These are phyloP conservation scores for Aspergillus aculeatus DNA, from an alignment of 2,329 filamentous ascomycete species.

Conservation along the genomic window DNA sequence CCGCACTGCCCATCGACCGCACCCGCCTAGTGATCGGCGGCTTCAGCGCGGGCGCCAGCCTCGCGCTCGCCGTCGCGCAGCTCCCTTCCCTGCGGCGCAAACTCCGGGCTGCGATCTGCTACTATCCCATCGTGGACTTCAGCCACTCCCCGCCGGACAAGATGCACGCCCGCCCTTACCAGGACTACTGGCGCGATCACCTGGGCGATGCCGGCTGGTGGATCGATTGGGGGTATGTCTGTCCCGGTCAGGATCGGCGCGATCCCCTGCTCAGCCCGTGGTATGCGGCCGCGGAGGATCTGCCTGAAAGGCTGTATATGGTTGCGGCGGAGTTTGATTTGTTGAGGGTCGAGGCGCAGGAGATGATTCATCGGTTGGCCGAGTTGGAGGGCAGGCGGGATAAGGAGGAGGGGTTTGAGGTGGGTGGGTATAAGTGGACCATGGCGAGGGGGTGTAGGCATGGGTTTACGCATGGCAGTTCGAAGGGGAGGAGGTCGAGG, in stretches of 20 bases:
- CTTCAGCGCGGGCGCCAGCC: constrained; percentile 54
- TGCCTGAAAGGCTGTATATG: constrained; percentile 48
- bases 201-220: constrained; percentile 34
- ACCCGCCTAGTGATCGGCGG: constrained; percentile 46
- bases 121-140: constrained; percentile 50
- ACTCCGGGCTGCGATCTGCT: constrained; percentile 41
- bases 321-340: constrained; percentile 50
- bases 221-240: constrained; percentile 44
- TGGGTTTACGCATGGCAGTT: constrained; percentile 14
- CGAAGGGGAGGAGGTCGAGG: background rate
- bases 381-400: constrained; percentile 16
- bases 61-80: constrained; percentile 46
- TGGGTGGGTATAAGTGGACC: constrained; percentile 20
- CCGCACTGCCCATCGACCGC: constrained; percentile 48
- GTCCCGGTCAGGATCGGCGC: constrained; percentile 30
- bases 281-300: constrained; percentile 31
- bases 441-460: constrained; percentile 16
- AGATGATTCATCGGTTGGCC: constrained; percentile 32
- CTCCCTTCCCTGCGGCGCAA: constrained; percentile 35
- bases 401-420: constrained; percentile 19
- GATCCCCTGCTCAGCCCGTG: constrained; percentile 47
- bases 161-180: constrained; percentile 27
- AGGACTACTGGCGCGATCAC: constrained; percentile 19
- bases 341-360: constrained; percentile 35
- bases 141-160: constrained; percentile 25